Evolutionary conservation across 1,284 basidiomycete species (phyloP), one percentile per base, ranked within the genome.

Genomic region (Ceratobasidium sp.): DNA sequence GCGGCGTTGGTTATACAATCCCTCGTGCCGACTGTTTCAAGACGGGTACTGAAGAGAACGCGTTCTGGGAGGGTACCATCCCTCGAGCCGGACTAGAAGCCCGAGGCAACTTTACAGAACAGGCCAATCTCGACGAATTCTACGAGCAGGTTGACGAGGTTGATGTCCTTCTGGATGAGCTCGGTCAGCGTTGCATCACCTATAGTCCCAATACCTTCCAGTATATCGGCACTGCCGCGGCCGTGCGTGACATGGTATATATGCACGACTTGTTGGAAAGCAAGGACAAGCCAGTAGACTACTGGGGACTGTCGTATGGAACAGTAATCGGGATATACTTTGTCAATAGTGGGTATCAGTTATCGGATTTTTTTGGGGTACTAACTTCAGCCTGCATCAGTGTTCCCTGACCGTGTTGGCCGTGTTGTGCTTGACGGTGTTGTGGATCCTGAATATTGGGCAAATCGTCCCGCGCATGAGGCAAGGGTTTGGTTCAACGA

Each of bases 261-360:
- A 32, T 64, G 27, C 32, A 58, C 17, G 69, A 64, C 42, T 15
- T 40, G 3, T 27, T 70, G 13, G 69, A 64, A 32, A 50, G 69
- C 35, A 27, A 32, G 3, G 34, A 55, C 5, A 47, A 38, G n/a
- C 68, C 53, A 8, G 38, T 71, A 15, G 31, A 71, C 32, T 71
- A 69, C 31, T 71, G 70, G 70, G 70, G 70, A 12, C 22, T 68
- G 31, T 62, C 58, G 43, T 62, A 69, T n/a, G 68, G 68, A 17
- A 69, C 68, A 2, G 40, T 69, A 2, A 62, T 69, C 31, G 68
- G 68, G 6, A 40, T 35, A 3, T 69, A 69, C 38, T 69, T 69
- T 29, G 49, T 69, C 6, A 69, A 64, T 29, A 69, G 68, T 69
- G 32, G 15, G 68, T 42, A 12, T n/a, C n/a, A n/a, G n/a, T 25